Base-by-base conservation (phyloP, 495 filamentous ascomycete species). In the Durotheca rogersii region DNA sequence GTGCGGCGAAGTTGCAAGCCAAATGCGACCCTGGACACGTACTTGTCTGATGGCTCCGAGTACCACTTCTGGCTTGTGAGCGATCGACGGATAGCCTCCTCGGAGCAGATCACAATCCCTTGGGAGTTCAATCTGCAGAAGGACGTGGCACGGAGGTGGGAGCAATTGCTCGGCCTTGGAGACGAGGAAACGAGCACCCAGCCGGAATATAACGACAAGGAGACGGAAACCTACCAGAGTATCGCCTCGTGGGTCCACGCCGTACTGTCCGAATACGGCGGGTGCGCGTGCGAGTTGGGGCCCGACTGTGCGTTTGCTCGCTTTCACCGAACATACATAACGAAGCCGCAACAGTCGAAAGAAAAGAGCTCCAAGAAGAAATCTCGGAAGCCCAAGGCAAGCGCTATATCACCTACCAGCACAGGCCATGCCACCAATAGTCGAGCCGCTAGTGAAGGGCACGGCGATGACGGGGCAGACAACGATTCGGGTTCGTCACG, bases 21-120 rank as follows among this genome's bases (percentile, higher is more conserved):
- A 1, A 98, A 96, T 60, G 76, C 90, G 16, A 72, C 70, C 5
- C 76, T 98, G 67, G 89, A 88, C 47, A 91, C 89, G 0, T 85
- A 86, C 53, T 79, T 96, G 31, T 86, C 85, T 2, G 83, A 85
- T 33, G 77, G 78, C 10, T 77, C 79, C 0, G 83, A 90, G 60
- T 94, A 88, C 69, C 86, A 88, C 61, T 93, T 96, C 68, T 96
- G 91, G 76, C 81, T 94, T 48, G 78, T 94, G 44, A 88, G 88
- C 47, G 86, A 86, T 56, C 74, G 83, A 38, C 77, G 83, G 31
- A 86, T 95, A 55, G 65, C 80, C 18, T 65, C 74, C 14, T 69
- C 69, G 17, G 78, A 79, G 54, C 75, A 80, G 48, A 74, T 81
- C 21, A 81, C 78, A 4, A 73, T 81, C 16, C 68, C 74, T 4